Evolutionary conservation across 768 basidiomycete genomes (phyloP).

Genomic region (Chiua virens): DNA sequence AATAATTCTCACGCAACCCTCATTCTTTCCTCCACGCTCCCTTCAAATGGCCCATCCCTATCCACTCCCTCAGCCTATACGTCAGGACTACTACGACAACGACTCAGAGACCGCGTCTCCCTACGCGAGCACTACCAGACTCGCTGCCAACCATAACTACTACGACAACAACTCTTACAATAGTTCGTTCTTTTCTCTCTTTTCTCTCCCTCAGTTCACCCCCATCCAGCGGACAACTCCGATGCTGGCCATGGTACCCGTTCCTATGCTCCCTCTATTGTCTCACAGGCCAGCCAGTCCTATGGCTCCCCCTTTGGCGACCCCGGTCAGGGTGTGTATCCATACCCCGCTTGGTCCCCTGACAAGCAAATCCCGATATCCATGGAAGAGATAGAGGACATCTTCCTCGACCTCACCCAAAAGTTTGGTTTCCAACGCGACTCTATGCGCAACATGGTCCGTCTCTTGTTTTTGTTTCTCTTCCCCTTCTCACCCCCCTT

Average conservation of each 20-base stretch:
- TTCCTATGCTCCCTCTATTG: slow-evolving; percentile 57
- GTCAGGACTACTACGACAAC: slow-evolving; percentile 42
- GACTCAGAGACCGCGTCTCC: slow-evolving; percentile 56
- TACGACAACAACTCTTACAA: slow-evolving; percentile 28
- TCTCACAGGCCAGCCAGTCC: slow-evolving; percentile 59
- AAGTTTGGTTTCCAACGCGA: slow-evolving; percentile 99
- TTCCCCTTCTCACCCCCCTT: slow-evolving; percentile 9
- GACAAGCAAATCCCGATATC: slow-evolving; percentile 95
- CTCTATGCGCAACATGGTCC: slow-evolving; percentile 92
- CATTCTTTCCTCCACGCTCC: too few species aligned
- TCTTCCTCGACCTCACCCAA: slow-evolving; percentile 95
- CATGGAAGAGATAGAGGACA: slow-evolving; percentile 98
- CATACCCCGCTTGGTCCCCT: slow-evolving; percentile 94
- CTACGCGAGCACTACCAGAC: slow-evolving; percentile 58
- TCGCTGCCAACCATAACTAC: slow-evolving; percentile 45
- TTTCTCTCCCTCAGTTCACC: slow-evolving; percentile 1
- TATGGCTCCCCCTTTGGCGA: slow-evolving; percentile 62
- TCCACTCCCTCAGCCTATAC: slow-evolving; percentile 30
- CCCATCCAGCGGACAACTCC: slow-evolving; percentile 24
- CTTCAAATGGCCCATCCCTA: slow-evolving; percentile 34
- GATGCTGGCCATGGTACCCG: slow-evolving; percentile 35
- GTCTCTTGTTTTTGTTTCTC: slow-evolving; percentile 18
- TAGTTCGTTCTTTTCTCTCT: slow-evolving; percentile 9
- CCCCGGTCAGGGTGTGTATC: slow-evolving; percentile 54
- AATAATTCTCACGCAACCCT: too few species aligned